A percentile compares a stretch with the other conserved stretches of the same genome.
Evolutionary conservation across 352 stramenopile species (phyloP).

Genomic region (Poterioochromonas sp.): DNA sequence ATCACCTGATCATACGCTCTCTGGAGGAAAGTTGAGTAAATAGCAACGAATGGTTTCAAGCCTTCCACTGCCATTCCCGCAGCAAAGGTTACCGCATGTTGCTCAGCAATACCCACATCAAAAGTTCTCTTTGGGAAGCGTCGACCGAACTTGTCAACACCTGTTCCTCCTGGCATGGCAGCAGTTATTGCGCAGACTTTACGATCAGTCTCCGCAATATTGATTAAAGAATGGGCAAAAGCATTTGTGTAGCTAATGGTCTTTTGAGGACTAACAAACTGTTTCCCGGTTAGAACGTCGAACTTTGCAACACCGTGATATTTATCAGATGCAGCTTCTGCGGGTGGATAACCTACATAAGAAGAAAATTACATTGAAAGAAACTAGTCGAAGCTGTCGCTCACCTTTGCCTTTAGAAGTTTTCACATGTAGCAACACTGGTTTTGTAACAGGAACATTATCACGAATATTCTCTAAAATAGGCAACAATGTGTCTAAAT

Average conservation of each 20-base stretch:
- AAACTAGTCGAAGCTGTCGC: background rate
- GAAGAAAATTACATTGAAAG: background rate
- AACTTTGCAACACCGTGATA: slow-evolving; percentile 76
- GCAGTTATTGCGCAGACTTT: slow-evolving; percentile 69
- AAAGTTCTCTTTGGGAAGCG: slow-evolving; percentile 71
- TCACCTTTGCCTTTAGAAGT: slow-evolving; percentile 63
- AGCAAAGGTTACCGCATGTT: slow-evolving; percentile 75
- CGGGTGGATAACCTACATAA: slow-evolving; percentile 55
- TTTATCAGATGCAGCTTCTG: slow-evolving; percentile 59
- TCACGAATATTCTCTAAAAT: slow-evolving; percentile 71
- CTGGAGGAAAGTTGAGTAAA: slow-evolving; percentile 79
- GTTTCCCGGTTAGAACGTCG: slow-evolving; percentile 63
- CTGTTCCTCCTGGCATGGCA: slow-evolving; percentile 69
- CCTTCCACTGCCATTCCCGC: slow-evolving; percentile 70
- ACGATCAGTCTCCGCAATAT: slow-evolving; percentile 63
- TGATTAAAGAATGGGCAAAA: slow-evolving; percentile 70
- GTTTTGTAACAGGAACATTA: slow-evolving; percentile 52
- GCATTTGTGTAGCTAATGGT: slow-evolving; percentile 52
- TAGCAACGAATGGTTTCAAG: slow-evolving; percentile 71
- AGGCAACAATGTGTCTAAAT: slow-evolving; percentile 71
- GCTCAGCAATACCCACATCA: slow-evolving; percentile 75
- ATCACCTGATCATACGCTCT: slow-evolving; percentile 53
- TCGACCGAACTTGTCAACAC: slow-evolving; percentile 73
- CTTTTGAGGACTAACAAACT: slow-evolving; percentile 51
- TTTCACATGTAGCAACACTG: slow-evolving; percentile 70